Evolutionary conservation across 257 asterid species (phyloP), one percentile per base, ranked within the genome.

Genomic region (Sherardia arvensis): DNA sequence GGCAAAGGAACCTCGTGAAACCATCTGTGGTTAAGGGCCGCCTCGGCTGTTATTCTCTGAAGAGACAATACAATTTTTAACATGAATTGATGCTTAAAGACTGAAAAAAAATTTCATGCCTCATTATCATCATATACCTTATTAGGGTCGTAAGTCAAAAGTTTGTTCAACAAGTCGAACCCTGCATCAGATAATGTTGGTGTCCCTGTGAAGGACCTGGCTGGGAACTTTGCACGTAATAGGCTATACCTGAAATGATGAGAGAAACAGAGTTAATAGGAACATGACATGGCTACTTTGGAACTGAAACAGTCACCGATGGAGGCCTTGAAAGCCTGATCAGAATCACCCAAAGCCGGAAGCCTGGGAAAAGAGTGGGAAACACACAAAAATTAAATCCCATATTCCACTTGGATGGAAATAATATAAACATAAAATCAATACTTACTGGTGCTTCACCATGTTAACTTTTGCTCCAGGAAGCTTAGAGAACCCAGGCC

Each of bases 321-420:
- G 72, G 73, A 78, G 77, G 86, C 93, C 61, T 77, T 69, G 93
- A 81, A 82, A 79, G 85, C 87, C 93, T 79, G 74, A 81, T 84
- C 92, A 87, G 89, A 76, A 75, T 87, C 95, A 83, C 89, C 90
- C 87, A 84, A 84, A 85, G 91, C 86, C 75, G 92, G 89, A 84
- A 70, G 91, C 91, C 91, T 84, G 86, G 97, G 87, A 85, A 88
- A 80, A 80, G 83, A 90, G 85, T 70, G 77, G 79, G 80, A 83
- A 80, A 82, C 81, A 49, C 73, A 63, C 79, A 72, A 38, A 70
- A 66, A 69, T 71, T 84, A 68, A 84, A 85, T 85, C 70, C 68
- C 62, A 56, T 65, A 20, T 55, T 58, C 53, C 47, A 64, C 30
- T 65, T 33, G 59, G 8, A 59, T 27, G 57, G 57, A 61, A 68